These are phyloP conservation scores for Drosera spatulata DNA, from an alignment of 179 eudicot species.

Conservation along the genomic window DNA sequence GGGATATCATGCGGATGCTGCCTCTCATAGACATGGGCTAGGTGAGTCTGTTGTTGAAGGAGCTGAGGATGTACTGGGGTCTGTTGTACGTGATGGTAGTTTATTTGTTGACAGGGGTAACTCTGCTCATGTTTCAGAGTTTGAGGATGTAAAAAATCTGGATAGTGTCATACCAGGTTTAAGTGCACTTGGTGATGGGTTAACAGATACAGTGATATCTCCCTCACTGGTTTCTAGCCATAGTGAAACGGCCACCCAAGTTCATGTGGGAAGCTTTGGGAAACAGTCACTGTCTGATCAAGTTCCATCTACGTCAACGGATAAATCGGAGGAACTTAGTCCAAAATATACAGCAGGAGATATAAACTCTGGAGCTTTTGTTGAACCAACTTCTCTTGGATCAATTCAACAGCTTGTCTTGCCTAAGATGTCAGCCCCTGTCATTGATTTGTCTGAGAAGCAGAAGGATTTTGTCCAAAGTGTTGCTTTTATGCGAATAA, in stretches of 20 bases:
- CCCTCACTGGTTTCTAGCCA: slow-evolving; percentile 35
- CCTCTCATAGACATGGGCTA: slow-evolving; percentile 20
- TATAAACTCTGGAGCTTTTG: slow-evolving; percentile 35
- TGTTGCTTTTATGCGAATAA: slow-evolving; percentile 52
- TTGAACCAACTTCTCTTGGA: slow-evolving; percentile 60
- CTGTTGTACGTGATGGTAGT: slow-evolving; percentile 20
- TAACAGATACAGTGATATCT: slow-evolving; percentile 23
- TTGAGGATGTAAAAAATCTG: slow-evolving; percentile 36
- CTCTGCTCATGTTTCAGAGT: slow-evolving; percentile 29
- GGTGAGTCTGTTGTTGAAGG: slow-evolving; percentile 17
- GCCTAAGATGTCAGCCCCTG: slow-evolving; percentile 89
- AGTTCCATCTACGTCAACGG: slow-evolving; percentile 64
- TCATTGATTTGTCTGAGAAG: slow-evolving; percentile 54
- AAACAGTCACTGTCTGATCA: slow-evolving; percentile 30
- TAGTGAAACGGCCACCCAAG: slow-evolving; percentile 44
- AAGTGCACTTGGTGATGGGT: slow-evolving; percentile 31
- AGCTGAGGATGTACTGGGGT: slow-evolving; percentile 16
- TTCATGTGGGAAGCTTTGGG: slow-evolving; percentile 33
- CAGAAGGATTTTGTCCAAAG: slow-evolving; percentile 75
- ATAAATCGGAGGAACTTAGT: slow-evolving; percentile 86
- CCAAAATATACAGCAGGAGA: slow-evolving; percentile 60
- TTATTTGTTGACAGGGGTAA: slow-evolving; percentile 17
- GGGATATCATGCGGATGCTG: slow-evolving; percentile 21
- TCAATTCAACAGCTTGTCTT: slow-evolving; percentile 43
- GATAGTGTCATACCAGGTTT: slow-evolving; percentile 81